These are phyloP conservation scores for Metroxylon sagu DNA, from an alignment of 176 grass and related monocot genomes.

Conservation along the genomic window DNA sequence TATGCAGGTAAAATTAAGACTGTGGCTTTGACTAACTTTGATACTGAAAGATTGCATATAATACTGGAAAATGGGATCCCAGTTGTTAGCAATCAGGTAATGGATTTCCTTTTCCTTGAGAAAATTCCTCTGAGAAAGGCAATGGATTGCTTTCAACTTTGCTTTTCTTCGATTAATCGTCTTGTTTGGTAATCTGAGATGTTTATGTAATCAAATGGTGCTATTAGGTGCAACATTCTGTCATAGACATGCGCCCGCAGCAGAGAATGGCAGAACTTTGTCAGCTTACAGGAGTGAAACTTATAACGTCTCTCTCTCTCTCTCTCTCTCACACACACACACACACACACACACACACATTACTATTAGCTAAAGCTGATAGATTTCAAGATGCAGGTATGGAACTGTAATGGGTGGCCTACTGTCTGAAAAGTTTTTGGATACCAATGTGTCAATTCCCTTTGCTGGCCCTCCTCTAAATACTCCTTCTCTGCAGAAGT, in stretches of 20 bases:
- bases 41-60: slow-evolving; percentile 65
- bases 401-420: slow-evolving; percentile 93
- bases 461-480: slow-evolving; percentile 82
- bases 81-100: slow-evolving; percentile 88
- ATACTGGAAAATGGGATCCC: slow-evolving; percentile 92
- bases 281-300: slow-evolving; percentile 76
- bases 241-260: slow-evolving; percentile 87
- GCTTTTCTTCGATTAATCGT: too few relatives aligned
- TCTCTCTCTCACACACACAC: slow-evolving; percentile 23
- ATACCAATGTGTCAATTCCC: slow-evolving; percentile 72
- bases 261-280: slow-evolving; percentile 86
- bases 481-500: slow-evolving; percentile 84
- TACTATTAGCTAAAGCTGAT: neutral
- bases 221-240: slow-evolving; percentile 80
- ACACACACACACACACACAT: too few relatives aligned
- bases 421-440: slow-evolving; percentile 84
- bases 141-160: too few relatives aligned
- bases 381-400: slow-evolving; percentile 39
- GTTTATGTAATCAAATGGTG: neutral
- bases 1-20: slow-evolving; percentile 76
- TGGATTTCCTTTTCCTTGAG: too few relatives aligned
- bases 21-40: slow-evolving; percentile 66
- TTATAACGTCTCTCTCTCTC: slow-evolving; percentile 58
- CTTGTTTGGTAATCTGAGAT: neutral
- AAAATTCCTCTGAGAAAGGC: too few relatives aligned